A percentile compares a stretch with the other conserved stretches of the same genome.
Conservation (phyloP, 73 alveolate genomes). For the Stentor coeruleus region DNA sequence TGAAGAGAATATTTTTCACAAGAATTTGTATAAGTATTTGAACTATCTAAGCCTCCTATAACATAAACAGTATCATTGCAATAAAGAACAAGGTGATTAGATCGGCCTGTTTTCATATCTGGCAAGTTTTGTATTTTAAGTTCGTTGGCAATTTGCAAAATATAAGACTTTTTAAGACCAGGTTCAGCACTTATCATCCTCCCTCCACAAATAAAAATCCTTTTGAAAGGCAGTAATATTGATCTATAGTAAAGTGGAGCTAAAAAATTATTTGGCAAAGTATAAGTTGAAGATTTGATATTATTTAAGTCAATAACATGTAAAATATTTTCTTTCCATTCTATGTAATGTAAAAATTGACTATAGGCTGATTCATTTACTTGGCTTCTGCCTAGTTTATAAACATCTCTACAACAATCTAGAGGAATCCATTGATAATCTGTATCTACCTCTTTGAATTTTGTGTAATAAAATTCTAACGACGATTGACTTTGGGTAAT, state of each 20-base stretch:
- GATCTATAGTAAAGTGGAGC: constrained; percentile 3
- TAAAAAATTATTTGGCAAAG: neutral
- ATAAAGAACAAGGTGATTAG: constrained; percentile 13
- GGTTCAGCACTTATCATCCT: neutral
- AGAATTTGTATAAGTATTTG: neutral
- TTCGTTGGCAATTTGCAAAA: neutral
- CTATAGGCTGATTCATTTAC: neutral
- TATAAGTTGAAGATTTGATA: neutral
- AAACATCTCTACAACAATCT: neutral
- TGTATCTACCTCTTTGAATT: neutral
- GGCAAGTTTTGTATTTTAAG: neutral
- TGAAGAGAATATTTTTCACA: constrained; percentile 1
- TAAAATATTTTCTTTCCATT: neutral
- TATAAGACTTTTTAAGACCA: neutral
- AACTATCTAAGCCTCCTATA: constrained; percentile 9
- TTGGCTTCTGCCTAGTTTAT: neutral
- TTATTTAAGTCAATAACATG: neutral
- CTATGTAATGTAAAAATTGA: neutral
- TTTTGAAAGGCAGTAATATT: neutral
- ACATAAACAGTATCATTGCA: constrained; percentile 22
- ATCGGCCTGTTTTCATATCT: constrained; percentile 15
- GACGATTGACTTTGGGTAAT: neutral
- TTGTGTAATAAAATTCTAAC: neutral
- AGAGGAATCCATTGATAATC: neutral
- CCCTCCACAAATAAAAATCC: constrained; percentile 30